Evolutionary conservation across 495 filamentous ascomycete genomes (phyloP), one percentile per base, ranked within the genome.

Genomic region (Hyaloscypha hepaticicola): DNA sequence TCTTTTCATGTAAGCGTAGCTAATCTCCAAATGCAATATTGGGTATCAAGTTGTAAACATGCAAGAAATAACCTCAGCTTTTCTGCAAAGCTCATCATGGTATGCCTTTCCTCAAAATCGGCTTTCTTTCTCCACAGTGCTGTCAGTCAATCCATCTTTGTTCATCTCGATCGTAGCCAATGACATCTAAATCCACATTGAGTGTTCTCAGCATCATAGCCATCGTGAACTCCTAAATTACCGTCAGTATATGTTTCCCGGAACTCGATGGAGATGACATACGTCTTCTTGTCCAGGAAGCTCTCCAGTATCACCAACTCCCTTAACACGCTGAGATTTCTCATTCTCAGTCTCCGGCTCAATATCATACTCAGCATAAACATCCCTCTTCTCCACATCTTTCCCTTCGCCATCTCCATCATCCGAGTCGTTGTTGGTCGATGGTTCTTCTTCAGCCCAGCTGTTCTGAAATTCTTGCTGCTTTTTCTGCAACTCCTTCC

Each of bases 201-300:
- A 91, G 75, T 50, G 78, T 86, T 66, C 81, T 81, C 4, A 91
- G 78, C 88, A 91, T 90, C 79, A 84, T 84, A 45, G 81, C 84
- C 85, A 91, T 89, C 5, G 87, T 89, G 69, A 90, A 90, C 11
- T 79, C 80, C 83, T 85, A 53, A n/a, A 58, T 63, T 67, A 74
- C 33, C 12, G 48, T 74, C 58, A 67, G 65, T 22, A 62, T 11
- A 28, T 16, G 61, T 25, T 29, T 57, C 26, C 24, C 19, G 55
- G 31, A 28, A 19, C 57, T 14, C 5, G 26, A 64, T 52, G 3
- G 29, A 58, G 5, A 24, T 29, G 19, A 61, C 59, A 58, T 55
- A 69, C 69, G 55, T 71, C 71, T 60, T 70, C 69, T 50, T 70
- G 62, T 31, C 66, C 71, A 60, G 56, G 63, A 25, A 58, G 19